Evolutionary conservation across 164 flowering plant genomes (phyloP), one percentile per base, ranked within the genome.

Genomic region (Platanus orientalis): DNA sequence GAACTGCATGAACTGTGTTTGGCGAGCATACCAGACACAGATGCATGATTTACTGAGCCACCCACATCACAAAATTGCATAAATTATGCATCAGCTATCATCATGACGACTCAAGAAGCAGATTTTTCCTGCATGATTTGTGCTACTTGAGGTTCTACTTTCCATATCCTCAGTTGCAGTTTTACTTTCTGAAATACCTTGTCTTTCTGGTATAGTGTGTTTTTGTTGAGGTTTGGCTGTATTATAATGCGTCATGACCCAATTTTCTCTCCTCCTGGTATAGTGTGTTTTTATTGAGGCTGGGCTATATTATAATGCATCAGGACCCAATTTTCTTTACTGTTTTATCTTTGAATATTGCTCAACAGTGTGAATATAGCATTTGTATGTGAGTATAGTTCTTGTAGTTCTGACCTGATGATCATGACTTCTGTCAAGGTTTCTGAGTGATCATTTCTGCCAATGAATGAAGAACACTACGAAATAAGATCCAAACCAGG

Each of bases 1-100:
- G 97, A 90, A 69, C 69, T 88, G 66, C 90, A 90, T 55, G 97
- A 90, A 73, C 63, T 88, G 63, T 80, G 92, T 75, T 72, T 90
- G 57, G 92, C 92, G 0, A 90, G 88, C 75, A 73, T 78, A 64
- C 83, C 80, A 44, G 95, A 88, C 61, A 73, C 66, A 11, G 83
- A 83, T 34, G 55, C 58, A 16, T 76, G 70, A 74, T 52, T 57
- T 30, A 24, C 32, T 21, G n/a, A 49, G 25, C 1, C 6, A 20
- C 11, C 12, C n/a, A 16, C 36, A 27, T 58, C 21, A n/a, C 47
- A 20, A 21, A 1, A 17, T 19, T 45, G 6, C 49, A 45, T 45
- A 16, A 13, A 19, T 17, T 5, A 12, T 16, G 19, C 19, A 17
- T 45, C 19, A 45, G 1, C 19, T 45, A 19, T 45, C 19, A 2